Evolutionary conservation across 148 eudicot species (phyloP).

Genomic region (Agrostemma githago): DNA sequence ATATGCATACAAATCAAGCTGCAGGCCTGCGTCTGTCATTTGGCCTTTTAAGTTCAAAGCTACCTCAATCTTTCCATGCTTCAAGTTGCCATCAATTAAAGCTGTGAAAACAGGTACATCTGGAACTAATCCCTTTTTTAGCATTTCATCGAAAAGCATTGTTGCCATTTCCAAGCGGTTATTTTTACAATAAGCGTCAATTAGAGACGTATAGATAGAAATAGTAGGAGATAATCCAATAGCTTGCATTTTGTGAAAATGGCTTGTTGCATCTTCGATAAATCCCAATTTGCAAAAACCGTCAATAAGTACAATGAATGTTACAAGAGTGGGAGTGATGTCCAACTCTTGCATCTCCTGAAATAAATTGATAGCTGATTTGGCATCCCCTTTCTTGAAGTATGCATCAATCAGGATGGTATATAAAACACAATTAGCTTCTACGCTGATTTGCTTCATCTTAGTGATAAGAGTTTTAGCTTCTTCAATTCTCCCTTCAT

Average conservation of each 20-base stretch:
- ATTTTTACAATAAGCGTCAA: slow-evolving; percentile 75
- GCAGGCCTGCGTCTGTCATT: slow-evolving; percentile 52
- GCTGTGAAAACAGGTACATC: slow-evolving; percentile 74
- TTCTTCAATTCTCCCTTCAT: slow-evolving; percentile 56
- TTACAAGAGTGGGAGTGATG: slow-evolving; percentile 53
- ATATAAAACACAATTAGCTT: slow-evolving; percentile 46
- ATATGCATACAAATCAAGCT: slow-evolving; percentile 67
- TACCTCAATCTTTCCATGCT: slow-evolving; percentile 63
- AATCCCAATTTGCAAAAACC: slow-evolving; percentile 80
- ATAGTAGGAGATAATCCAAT: slow-evolving; percentile 57
- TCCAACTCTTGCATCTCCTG: slow-evolving; percentile 55
- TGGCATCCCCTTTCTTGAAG: slow-evolving; percentile 56
- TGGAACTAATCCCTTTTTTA: slow-evolving; percentile 54
- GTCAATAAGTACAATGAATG: slow-evolving; percentile 63
- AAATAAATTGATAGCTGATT: slow-evolving; percentile 48
- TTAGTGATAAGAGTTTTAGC: slow-evolving; percentile 46
- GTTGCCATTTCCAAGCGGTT: slow-evolving; percentile 51
- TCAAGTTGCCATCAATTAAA: slow-evolving; percentile 67
- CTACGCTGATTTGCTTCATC: slow-evolving; percentile 59
- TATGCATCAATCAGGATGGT: slow-evolving; percentile 64
- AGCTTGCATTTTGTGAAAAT: slow-evolving; percentile 45
- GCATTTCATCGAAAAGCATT: slow-evolving; percentile 67
- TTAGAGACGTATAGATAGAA: slow-evolving; percentile 65
- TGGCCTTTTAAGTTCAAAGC: slow-evolving; percentile 47
- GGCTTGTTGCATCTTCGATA: slow-evolving; percentile 54